Base-by-base conservation (phyloP, 495 filamentous ascomycete species). In the Penicillium odoratum region DNA sequence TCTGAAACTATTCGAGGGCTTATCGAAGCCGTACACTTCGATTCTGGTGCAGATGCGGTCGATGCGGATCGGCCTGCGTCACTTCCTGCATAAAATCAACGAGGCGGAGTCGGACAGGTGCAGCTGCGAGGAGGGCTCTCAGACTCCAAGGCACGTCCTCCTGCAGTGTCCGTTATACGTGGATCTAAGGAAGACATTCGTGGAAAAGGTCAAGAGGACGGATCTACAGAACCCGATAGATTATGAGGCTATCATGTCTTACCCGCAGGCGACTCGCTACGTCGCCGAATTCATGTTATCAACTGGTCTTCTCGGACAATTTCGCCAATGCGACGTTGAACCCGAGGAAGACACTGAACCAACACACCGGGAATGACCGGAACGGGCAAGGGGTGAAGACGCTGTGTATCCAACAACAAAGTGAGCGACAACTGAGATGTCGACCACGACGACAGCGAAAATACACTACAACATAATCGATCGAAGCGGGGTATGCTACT, bases 241-340 rank as follows among this genome's bases (percentile, higher is more conserved):
- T 31, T 49, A 49, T 9, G 6, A 49, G 26, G 26, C 47, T 6
- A 31, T 49, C n/a, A 31, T 49, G 11, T 28, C 26, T 25, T 10
- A 26, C 46, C 34, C 52, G 28, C 45, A 33, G 5, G 52, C 46
- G 34, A 44, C n/a, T 51, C 45, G 46, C 51, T 55, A 51, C 21
- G 28, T 55, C 33, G 46, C 52, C 33, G 47, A 55, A 51, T 55
- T 55, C 13, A 46, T 60, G 36, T 10, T 60, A 0, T 21, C 55
- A 51, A 60, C 48, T 55, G 58, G 47, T 10, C 26, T 51, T 1
- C 51, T 60, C 8, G 38, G 48, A 2, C 48, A 60, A 7, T 55
- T 55, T 43, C 47, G 47, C 2, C 25, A 49, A 2, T 30, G 26
- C 8, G 47, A 52, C 0, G 26, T 53, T 7, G 47, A 57, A 13